These are phyloP conservation scores for Salix udensis DNA, from an alignment of 345 rosid species.

Conservation along the genomic window DNA sequence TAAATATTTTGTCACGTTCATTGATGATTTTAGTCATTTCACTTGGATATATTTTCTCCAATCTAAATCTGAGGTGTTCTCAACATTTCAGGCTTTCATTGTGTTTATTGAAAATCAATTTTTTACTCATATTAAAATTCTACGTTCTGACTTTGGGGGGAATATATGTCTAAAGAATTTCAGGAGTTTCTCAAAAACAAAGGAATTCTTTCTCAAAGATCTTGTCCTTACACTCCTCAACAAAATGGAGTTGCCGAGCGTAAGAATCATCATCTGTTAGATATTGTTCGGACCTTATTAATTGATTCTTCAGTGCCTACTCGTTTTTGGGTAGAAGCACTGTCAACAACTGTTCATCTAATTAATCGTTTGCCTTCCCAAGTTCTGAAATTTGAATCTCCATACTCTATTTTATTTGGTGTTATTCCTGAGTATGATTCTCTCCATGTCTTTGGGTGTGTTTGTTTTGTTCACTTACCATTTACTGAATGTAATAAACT, in stretches of 20 bases:
- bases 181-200: neutral
- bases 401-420: neutral
- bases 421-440: neutral
- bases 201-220: neutral
- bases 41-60: too few relatives aligned
- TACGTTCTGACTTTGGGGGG: too few relatives aligned
- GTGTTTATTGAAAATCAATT: too few relatives aligned
- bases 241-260: neutral
- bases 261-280: neutral
- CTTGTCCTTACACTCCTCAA: slow-evolving; percentile 1
- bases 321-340: neutral
- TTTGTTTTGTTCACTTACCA: neutral
- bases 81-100: too few relatives aligned
- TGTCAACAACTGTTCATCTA: neutral
- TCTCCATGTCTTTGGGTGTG: neutral
- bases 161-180: neutral
- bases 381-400: neutral
- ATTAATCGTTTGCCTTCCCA: neutral
- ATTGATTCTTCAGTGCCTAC: neutral
- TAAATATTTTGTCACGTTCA: too few relatives aligned
- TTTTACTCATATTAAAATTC: too few relatives aligned
- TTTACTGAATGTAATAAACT: neutral
- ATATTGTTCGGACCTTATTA: neutral
- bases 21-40: too few relatives aligned
- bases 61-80: too few relatives aligned